These are phyloP conservation scores for Parsonsia alboflavescens DNA, from an alignment of 257 asterid genomes.

Conservation along the genomic window DNA sequence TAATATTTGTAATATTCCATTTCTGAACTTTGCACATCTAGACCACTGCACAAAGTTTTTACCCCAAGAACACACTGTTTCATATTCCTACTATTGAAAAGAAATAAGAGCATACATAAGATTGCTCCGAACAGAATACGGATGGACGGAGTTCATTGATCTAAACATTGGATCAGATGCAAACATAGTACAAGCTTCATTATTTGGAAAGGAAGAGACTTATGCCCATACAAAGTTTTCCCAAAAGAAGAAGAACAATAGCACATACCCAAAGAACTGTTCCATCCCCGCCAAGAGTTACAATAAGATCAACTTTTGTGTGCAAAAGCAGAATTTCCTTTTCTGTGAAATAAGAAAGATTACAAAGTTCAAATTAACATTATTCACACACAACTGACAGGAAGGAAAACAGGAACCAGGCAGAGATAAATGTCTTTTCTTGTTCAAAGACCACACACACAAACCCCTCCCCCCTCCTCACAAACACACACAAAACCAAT, in stretches of 20 bases:
- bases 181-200: neutral
- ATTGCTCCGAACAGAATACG: neutral
- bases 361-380: neutral
- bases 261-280: conserved; percentile 95
- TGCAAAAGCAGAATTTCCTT: conserved; percentile 69
- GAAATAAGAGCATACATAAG: neutral
- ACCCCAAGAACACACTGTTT: neutral
- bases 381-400: conserved; percentile 2
- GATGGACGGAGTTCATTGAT: neutral
- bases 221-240: neutral
- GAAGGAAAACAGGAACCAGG: neutral
- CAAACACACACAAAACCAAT: too few species aligned
- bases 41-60: neutral
- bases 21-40: neutral
- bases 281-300: conserved; percentile 98
- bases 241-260: neutral
- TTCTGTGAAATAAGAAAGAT: conserved; percentile 36
- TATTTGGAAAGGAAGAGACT: neutral
- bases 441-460: neutral
- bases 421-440: neutral
- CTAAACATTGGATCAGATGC: neutral
- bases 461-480: neutral
- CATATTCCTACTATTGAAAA: neutral
- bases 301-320: conserved; percentile 80
- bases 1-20: neutral